Conservation (phyloP, 179 eudicot species). For the Corrigiola litoralis region DNA sequence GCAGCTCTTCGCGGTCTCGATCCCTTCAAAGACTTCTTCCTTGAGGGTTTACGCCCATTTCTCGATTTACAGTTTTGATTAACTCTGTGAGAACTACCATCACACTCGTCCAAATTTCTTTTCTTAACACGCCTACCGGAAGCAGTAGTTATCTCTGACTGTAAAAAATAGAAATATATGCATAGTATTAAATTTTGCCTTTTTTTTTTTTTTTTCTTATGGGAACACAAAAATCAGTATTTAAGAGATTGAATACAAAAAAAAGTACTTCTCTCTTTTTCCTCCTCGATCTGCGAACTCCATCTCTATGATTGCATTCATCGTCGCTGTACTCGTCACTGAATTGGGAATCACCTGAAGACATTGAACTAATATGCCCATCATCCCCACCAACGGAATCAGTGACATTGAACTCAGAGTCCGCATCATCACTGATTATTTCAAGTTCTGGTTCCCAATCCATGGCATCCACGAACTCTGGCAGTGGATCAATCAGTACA, state of each 20-base stretch:
- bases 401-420: constrained; percentile 79
- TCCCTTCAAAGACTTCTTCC: constrained; percentile 59
- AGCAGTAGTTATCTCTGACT: constrained; percentile 75
- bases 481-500: constrained; percentile 66
- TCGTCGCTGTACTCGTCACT: constrained; percentile 59
- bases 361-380: constrained; percentile 40
- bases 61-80: constrained; percentile 42
- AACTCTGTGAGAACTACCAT: constrained; percentile 37
- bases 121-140: constrained; percentile 98
- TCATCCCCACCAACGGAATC: constrained; percentile 67
- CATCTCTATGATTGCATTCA: constrained; percentile 49
- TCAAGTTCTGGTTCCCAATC: constrained; percentile 93
- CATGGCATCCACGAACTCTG: constrained; percentile 75
- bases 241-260: neutral
- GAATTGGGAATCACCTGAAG: constrained; percentile 49
- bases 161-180: too few species aligned
- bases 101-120: constrained; percentile 71
- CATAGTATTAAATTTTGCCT: too few species aligned
- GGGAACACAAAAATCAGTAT: neutral
- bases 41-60: constrained; percentile 39
- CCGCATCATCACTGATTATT: constrained; percentile 76
- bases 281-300: constrained; percentile 64
- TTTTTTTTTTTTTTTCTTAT: too few species aligned
- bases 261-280: constrained; percentile 55
- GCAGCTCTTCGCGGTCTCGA: constrained; percentile 88